Percentiles rank a stretch among this genome's conserved stretches.
Conservation (phyloP, 2,329 filamentous ascomycete genomes). For the Fusarium longipes region DNA sequence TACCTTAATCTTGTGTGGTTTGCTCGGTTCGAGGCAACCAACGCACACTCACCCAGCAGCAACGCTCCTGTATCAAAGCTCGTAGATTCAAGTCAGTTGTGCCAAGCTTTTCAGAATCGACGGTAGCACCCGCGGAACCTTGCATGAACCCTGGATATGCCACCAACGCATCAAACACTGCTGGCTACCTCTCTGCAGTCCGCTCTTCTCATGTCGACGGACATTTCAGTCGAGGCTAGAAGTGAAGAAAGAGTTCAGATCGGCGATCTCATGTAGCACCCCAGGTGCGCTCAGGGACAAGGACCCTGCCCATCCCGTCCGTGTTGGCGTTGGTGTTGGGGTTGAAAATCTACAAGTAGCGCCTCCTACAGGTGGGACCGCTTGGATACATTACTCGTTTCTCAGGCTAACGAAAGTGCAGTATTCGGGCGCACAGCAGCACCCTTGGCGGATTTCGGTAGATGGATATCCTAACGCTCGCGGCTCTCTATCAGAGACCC, state of each 20-base stretch:
- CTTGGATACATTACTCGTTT: constrained; percentile 25
- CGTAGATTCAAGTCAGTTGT: neutral
- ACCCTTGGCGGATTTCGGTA: neutral
- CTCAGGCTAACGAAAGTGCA: neutral
- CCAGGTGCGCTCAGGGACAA: constrained; percentile 20
- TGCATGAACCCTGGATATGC: constrained; percentile 20
- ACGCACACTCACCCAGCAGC: neutral
- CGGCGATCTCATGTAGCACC: constrained; percentile 29
- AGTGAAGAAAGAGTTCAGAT: constrained; percentile 16
- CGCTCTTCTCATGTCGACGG: constrained; percentile 30
- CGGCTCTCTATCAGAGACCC: constrained; percentile 3
- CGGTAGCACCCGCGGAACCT: constrained; percentile 11
- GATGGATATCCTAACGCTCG: neutral
- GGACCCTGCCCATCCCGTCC: constrained; percentile 15
- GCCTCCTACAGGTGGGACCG: constrained; percentile 17
- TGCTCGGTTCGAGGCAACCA: constrained; percentile 15
- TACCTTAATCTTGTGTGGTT: neutral
- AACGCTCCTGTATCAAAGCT: neutral
- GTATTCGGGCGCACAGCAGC: neutral
- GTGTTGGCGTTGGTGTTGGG: constrained; percentile 21
- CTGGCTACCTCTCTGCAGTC: constrained; percentile 14
- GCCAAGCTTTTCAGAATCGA: constrained; percentile 20
- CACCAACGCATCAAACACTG: neutral
- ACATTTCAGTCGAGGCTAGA: constrained; percentile 43
- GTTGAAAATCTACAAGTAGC: constrained; percentile 25